A percentile compares a stretch with the other conserved stretches of the same genome.
These are phyloP conservation scores for Tuber brumale DNA, from an alignment of 495 filamentous ascomycete species.

Conservation along the genomic window DNA sequence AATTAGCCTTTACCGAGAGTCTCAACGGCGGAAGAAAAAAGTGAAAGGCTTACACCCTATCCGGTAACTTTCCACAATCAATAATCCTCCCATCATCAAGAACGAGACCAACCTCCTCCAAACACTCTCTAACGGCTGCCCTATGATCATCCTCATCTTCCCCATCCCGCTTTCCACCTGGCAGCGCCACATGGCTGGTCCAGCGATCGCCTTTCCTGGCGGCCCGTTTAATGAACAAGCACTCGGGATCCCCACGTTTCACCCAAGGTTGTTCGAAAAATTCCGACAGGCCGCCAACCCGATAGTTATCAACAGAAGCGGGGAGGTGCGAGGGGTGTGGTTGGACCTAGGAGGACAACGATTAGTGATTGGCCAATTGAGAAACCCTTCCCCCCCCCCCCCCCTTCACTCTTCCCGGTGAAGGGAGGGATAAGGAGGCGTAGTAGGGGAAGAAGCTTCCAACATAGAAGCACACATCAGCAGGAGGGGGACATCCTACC, in stretches of 20 bases:
- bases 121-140: constrained; percentile 62
- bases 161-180: constrained; percentile 65
- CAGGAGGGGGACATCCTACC: constrained; percentile 45
- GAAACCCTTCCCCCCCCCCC: not conserved
- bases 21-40: constrained; percentile 6
- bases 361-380: constrained; percentile 39
- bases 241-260: constrained; percentile 64
- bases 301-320: constrained; percentile 39
- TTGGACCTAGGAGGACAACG: constrained; percentile 35
- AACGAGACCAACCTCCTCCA: constrained; percentile 66
- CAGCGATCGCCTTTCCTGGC: constrained; percentile 65
- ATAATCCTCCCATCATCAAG: constrained; percentile 53
- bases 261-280: constrained; percentile 71
- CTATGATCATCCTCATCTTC: constrained; percentile 60
- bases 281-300: constrained; percentile 47
- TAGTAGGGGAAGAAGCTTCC: constrained; percentile 52
- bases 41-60: constrained; percentile 49
- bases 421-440: constrained; percentile 45
- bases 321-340: constrained; percentile 37
- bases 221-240: constrained; percentile 71
- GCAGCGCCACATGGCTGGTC: constrained; percentile 69
- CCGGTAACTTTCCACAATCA: constrained; percentile 61
- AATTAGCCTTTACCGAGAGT: constrained; percentile 12
- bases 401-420: not conserved
- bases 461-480: constrained; percentile 25